Evolutionary conservation across 2,329 filamentous ascomycete genomes (phyloP).

Genomic region (Hymenoscyphus occultus): DNA sequence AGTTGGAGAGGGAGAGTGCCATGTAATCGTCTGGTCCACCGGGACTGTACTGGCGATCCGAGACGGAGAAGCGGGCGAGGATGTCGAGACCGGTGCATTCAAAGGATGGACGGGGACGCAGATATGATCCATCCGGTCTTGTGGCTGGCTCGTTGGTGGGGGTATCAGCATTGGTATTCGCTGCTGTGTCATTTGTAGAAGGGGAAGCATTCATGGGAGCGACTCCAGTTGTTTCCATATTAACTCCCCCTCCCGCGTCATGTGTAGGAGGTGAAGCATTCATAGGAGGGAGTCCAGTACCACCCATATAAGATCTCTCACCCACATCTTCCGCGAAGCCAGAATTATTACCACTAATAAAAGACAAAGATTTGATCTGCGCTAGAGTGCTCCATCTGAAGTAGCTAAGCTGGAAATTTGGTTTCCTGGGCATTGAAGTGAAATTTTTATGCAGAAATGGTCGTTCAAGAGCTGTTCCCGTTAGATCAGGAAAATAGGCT

Average conservation of each 20-base stretch:
- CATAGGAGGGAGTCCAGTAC: not conserved
- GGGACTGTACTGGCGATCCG: slow-evolving; percentile 18
- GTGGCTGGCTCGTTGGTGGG: no score
- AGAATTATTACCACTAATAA: slow-evolving; percentile 12
- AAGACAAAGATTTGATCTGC: slow-evolving; percentile 11
- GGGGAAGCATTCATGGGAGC: no score
- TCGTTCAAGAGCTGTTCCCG: slow-evolving; percentile 8
- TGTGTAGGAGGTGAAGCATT: not conserved
- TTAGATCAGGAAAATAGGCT: not conserved
- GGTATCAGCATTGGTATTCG: not conserved
- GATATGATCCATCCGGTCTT: no score
- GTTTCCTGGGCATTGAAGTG: not conserved
- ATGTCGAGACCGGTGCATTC: slow-evolving; percentile 21
- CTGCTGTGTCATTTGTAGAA: no score
- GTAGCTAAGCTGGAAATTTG: slow-evolving; percentile 5
- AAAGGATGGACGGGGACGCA: slow-evolving; percentile 13
- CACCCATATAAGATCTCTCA: not conserved
- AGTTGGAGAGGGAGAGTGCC: slow-evolving; percentile 19
- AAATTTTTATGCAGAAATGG: not conserved
- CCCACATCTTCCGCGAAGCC: not conserved
- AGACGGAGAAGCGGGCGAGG: slow-evolving; percentile 13
- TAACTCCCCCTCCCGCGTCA: no score
- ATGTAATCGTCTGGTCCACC: slow-evolving; percentile 22
- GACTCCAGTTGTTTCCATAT: no score
- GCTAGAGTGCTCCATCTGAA: slow-evolving; percentile 11